Percentiles rank a stretch among this genome's conserved stretches.
phyloP scores from a whole-genome alignment of 306 rosid species.

The Dryas drummondii region DNA sequence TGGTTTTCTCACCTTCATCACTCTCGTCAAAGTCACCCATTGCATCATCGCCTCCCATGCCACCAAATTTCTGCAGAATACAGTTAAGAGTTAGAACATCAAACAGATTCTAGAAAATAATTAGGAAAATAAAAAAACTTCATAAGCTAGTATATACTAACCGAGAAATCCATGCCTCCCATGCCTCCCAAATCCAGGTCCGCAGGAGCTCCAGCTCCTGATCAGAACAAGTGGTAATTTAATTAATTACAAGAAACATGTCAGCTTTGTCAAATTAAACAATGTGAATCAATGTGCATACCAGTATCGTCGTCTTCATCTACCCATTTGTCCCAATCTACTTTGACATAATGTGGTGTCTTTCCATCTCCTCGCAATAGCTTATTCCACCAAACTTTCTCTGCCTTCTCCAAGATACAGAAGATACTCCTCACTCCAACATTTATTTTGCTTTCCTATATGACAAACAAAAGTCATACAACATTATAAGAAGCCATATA shows the following conservation, averaged over 20 bases:
- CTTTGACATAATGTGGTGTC: conserved; percentile 82
- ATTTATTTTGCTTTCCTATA: conserved; percentile 87
- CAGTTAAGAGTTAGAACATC: conserved; percentile 12
- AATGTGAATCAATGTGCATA: neutral
- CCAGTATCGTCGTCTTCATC: conserved; percentile 89
- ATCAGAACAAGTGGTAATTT: neutral
- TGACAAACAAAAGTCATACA: neutral
- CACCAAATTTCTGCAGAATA: conserved; percentile 73
- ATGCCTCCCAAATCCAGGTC: conserved; percentile 85
- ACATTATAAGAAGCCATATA: neutral
- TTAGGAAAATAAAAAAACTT: conserved; percentile 1
- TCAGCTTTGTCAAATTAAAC: neutral
- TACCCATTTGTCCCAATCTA: conserved; percentile 98
- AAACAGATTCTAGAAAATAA: neutral
- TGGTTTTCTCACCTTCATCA: conserved; percentile 13
- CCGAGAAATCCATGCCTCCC: conserved; percentile 99
- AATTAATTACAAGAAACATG: neutral
- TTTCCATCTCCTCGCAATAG: conserved; percentile 71
- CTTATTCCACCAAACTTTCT: conserved; percentile 84
- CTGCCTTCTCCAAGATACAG: conserved; percentile 80
- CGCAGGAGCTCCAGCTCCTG: conserved; percentile 35
- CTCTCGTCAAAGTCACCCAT: conserved; percentile 24
- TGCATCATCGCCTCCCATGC: conserved; percentile 42
- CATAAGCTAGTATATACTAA: conserved; percentile 33
- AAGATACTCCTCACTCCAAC: conserved; percentile 74